Evolutionary conservation across 2,329 filamentous ascomycete species (phyloP), one percentile per base, ranked within the genome.

Genomic region (Taxawa tesnikishii): DNA sequence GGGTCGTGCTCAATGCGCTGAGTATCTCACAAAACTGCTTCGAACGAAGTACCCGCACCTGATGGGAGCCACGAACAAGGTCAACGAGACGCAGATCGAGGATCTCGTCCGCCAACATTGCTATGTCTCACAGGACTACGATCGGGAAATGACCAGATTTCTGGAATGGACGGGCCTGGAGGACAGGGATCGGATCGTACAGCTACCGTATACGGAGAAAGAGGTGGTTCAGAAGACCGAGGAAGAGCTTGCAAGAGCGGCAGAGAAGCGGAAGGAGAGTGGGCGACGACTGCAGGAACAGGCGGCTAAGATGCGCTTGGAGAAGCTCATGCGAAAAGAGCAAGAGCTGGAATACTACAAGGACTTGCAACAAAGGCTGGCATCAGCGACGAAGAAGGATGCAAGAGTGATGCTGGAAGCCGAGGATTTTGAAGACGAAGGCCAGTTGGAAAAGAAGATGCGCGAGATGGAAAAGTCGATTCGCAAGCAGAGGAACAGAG

Each of bases 281-380:
- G 90, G 90, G 0, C 70, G 90, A 41, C 70, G 92, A 28, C 54
- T 98, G 15, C 90, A 98, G 55, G 85, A 94, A 48, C 90, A 98
- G 56, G 90, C 90, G 0, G 88, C 88, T 7, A 96, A 94, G 58
- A 94, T 94, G 84, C 79, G 90, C 6, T 63, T 98, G 1, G 90
- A 98, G 43, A 93, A 93, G 50, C 66, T 98, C 28, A 83, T 96
- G 53, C 82, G 83, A 50, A 98, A 98, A 57, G 90, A 98, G 58
- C 77, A 93, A 51, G 87, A 96, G 52, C 63, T 96, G 2, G 87
- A 93, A 45, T 94, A 94, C 56, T 94, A 87, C 65, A 85, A 84
- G 51, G 74, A 84, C 37, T 62, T 98, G 4, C 84, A 92, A 49
- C 56, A 64, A 19, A 75, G 74, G 41, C 65, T 94, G 7, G 70